Base-by-base conservation (phyloP, 306 rosid genomes). In the Betula pendula region DNA sequence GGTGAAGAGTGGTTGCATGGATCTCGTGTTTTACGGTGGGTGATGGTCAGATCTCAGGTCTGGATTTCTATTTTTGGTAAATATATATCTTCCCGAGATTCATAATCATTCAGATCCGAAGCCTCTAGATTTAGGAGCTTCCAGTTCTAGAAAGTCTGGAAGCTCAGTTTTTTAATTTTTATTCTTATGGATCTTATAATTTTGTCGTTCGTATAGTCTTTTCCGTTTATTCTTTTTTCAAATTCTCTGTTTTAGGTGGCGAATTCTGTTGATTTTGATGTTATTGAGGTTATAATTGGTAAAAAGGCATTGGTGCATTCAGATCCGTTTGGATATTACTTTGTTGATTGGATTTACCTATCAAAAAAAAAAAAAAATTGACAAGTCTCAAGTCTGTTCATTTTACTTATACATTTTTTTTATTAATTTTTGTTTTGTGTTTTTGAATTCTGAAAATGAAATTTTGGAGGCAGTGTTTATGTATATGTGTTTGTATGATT, bases 1-100 rank as follows among this genome's bases (percentile, higher is more conserved):
- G 75, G 92, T 82, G 93, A 91, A 71, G 70, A 73, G 70, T 4
- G 44, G 42, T 81, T 80, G 52, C 66, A 75, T 75, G 70, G 85
- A 84, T 84, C 83, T 84, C 22, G 67, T 8, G 2, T 82, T 75
- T 68, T 56, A 45, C 68, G 27, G 42, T 19, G 13, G 49, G 17
- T 73, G 22, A 53, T 10, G 40, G 16, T 74, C 87, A 79, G 89
- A 88, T 83, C 90, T 82, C 85, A 60, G 74, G 80, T 82, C 70
- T 13, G 68, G 38, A 68, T 67, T 85, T 62, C 27, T 31, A 24
- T 52, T 8, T 19, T 14, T 73, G 27, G 81, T 79, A 9, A 3
- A 22, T 75, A 48, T 59, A 17, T 4, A 1, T 11, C 40, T 48
- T 7, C 52, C 3, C 17, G 40, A 27, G 6, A 62, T 78, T 82